phyloP scores from a whole-genome alignment of 2,329 filamentous ascomycete genomes.

The Beauveria sp. region DNA sequence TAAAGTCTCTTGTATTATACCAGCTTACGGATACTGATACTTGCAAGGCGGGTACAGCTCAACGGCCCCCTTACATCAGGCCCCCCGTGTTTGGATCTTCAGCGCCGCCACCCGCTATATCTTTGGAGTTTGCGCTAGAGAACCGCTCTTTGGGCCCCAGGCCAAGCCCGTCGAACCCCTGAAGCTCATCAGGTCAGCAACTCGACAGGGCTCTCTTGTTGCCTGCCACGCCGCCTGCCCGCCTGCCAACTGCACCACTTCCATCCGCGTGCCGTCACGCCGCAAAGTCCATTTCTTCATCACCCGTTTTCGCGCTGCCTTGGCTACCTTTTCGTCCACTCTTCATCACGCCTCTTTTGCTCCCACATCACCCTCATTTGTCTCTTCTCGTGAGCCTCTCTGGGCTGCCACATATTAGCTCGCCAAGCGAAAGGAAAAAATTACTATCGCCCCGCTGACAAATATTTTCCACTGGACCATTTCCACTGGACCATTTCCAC shows the following conservation, averaged over 20 bases:
- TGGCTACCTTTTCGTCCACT: neutral
- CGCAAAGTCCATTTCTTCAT: neutral
- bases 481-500: constrained; percentile 5
- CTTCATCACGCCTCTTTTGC: neutral
- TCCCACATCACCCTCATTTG: neutral
- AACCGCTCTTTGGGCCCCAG: no score
- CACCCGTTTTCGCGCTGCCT: neutral
- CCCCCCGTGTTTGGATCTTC: neutral
- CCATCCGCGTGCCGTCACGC: no score
- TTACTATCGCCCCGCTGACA: constrained; percentile 8
- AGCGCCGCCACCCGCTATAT: neutral
- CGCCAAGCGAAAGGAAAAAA: constrained; percentile 3
- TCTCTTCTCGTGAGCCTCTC: neutral
- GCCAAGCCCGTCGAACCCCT: neutral
- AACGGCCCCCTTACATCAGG: neutral
- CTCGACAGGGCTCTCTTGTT: no score
- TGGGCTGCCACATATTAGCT: neutral
- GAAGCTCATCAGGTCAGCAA: neutral
- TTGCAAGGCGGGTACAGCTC: neutral
- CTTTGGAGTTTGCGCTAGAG: neutral
- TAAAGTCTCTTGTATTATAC: neutral
- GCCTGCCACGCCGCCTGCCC: no score
- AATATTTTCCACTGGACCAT: constrained; percentile 4
- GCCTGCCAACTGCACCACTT: no score
- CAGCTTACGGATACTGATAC: no score